Percentiles rank a stretch among this genome's conserved stretches.
Conservation (phyloP, 345 rosid genomes). For the Clarkia xantiana region DNA sequence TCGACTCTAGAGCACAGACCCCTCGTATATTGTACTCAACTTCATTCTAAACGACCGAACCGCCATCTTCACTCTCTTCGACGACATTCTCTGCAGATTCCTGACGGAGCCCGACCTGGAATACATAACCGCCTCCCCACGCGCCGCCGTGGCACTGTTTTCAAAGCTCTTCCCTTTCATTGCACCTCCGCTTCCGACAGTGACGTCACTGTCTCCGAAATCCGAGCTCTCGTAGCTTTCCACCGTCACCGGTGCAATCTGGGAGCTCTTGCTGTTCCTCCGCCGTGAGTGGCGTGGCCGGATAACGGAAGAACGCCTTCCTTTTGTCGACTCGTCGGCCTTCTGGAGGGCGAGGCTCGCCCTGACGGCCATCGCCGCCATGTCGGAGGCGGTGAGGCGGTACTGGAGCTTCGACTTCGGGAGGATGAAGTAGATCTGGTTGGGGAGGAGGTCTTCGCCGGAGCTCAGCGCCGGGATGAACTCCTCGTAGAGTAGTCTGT, state of each 20-base stretch:
- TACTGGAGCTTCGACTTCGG: constrained; percentile 51
- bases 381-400: constrained; percentile 53
- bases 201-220: not conserved
- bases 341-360: constrained; percentile 66
- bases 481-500: constrained; percentile 45
- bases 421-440: constrained; percentile 62
- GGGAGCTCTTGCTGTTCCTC: constrained; percentile 15
- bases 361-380: constrained; percentile 91
- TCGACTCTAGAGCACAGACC: constrained; percentile 26
- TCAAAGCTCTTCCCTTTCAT: not conserved
- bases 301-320: constrained; percentile 9
- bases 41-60: constrained; percentile 61
- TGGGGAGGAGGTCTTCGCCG: constrained; percentile 20
- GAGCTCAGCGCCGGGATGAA: constrained; percentile 33
- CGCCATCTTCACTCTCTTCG: constrained; percentile 53
- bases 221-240: constrained; percentile 1
- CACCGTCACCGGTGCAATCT: constrained; percentile 36
- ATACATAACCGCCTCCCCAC: not conserved
- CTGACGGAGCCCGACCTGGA: constrained; percentile 36
- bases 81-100: constrained; percentile 34
- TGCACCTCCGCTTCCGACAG: not conserved
- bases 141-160: not conserved
- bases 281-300: not conserved
- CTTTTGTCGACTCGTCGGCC: constrained; percentile 10
- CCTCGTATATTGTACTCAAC: constrained; percentile 61